Percentiles rank a stretch among this genome's conserved stretches.
These are phyloP conservation scores for Solanum hybrid DNA, from an alignment of 305 asterid species.

Conservation along the genomic window DNA sequence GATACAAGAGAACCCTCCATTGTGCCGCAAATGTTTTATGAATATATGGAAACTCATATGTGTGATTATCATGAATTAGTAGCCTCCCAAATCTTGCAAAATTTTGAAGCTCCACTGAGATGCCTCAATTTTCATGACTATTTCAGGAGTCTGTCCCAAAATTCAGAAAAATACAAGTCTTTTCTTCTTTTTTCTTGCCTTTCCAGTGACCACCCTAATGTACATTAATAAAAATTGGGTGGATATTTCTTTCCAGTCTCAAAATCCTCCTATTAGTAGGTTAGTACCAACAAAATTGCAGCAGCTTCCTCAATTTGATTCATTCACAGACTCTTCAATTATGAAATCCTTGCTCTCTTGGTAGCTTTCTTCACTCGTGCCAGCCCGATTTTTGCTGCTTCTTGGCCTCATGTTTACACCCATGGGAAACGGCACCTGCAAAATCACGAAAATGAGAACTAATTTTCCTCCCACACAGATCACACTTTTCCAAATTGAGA, in stretches of 20 bases:
- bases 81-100: conserved; percentile 46
- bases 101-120: conserved; percentile 55
- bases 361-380: conserved; percentile 50
- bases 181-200: conserved; percentile 23
- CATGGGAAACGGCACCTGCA: conserved; percentile 98
- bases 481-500: neutral
- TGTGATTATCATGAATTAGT: conserved; percentile 20
- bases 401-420: conserved; percentile 76
- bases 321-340: conserved; percentile 62
- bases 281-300: conserved; percentile 47
- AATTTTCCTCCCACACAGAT: neutral
- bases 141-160: conserved; percentile 27
- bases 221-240: conserved; percentile 58
- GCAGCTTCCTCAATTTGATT: conserved; percentile 52
- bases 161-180: conserved; percentile 22
- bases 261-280: conserved; percentile 48
- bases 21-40: neutral
- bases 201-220: conserved; percentile 41
- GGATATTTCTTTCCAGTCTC: conserved; percentile 22
- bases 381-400: conserved; percentile 50
- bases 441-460: neutral
- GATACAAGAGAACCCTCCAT: conserved; percentile 5
- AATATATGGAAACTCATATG: conserved; percentile 30
- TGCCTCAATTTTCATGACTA: conserved; percentile 29
- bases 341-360: conserved; percentile 57